Base-by-base conservation (phyloP, 768 basidiomycete species). In the Boletus pseudo-olivaceus region DNA sequence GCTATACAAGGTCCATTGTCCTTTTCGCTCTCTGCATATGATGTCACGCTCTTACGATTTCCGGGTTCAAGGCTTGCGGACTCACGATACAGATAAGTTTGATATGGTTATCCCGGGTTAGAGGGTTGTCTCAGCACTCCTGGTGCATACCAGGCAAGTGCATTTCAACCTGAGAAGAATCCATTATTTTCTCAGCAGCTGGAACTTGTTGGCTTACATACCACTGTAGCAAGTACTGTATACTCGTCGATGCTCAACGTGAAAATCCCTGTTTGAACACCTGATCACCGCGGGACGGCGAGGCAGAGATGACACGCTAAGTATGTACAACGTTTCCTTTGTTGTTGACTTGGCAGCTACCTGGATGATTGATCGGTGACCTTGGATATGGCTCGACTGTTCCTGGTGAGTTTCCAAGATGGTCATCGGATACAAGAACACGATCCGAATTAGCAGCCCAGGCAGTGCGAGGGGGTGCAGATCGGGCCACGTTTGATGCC, bases 401-500 rank as follows among this genome's bases (percentile, higher is more conserved):
- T 26, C 39, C 51, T 37, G 33, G 35, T 34, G 44, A 35, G 30
- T 39, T 27, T 44, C 32, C 29, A 46, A 56, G 44, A 45, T 35
- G 40, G 39, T 40, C 33, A 44, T 44, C 52, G 26, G 47, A 37
- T 12, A 27, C 35, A 30, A 40, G 34, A 58, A 62, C 33, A 30
- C 29, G 44, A 7, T 43, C 57, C 15, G 10, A 47, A 60, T 49
- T 40, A 33, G 33, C 8, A 49, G 40, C n/a, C 43, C 56, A 27
- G 61, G 60, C 57, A 20, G 60, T 60, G 61, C 56, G 47, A 47
- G 29, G 15, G 32, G 60, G 61, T 29, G 42, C 27, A 49, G 54
- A 63, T 64, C 59, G 62, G 38, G 11, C 15, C 59, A 61, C 52
- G 49, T 53, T 62, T 65, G 45, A 58, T 51, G 49, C 42, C 48